phyloP scores from a whole-genome alignment of 164 flowering plant genomes.

The Magnolia sinica region DNA sequence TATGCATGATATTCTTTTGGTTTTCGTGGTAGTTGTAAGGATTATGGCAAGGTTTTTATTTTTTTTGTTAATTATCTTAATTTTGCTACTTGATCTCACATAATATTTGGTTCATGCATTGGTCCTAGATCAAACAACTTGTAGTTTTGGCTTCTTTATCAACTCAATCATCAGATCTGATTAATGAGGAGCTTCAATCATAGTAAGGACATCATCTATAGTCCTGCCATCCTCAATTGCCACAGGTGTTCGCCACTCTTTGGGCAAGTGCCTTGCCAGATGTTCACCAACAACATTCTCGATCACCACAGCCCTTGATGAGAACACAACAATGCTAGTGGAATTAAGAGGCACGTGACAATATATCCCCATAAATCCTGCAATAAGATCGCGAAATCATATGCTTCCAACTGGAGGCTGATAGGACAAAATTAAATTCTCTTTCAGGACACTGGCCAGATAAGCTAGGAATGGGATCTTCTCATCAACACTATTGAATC shows the following conservation, averaged over 20 bases:
- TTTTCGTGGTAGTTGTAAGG: no score
- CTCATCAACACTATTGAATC: no score
- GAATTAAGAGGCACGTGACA: slow-evolving; percentile 77
- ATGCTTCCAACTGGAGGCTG: slow-evolving; percentile 90
- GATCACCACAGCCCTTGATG: slow-evolving; percentile 88
- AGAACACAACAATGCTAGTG: slow-evolving; percentile 68
- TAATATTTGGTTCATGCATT: no score
- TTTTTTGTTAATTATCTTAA: no score
- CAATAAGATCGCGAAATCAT: slow-evolving; percentile 70
- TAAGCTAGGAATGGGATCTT: no score
- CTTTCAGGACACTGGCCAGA: slow-evolving; percentile 23
- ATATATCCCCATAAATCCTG: slow-evolving; percentile 80
- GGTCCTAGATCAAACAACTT: slow-evolving; percentile 26
- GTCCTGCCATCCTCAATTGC: slow-evolving; percentile 43
- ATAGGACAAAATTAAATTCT: slow-evolving; percentile 62
- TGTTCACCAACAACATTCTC: slow-evolving; percentile 94
- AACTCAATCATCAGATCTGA: slow-evolving; percentile 95
- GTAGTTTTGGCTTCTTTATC: slow-evolving; percentile 83
- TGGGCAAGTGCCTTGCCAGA: slow-evolving; percentile 76
- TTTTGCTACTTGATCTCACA: no score
- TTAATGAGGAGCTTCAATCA: slow-evolving; percentile 92
- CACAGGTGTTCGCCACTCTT: slow-evolving; percentile 78
- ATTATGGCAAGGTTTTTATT: no score
- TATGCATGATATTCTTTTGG: no score
- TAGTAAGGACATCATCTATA: slow-evolving; percentile 57